These are phyloP conservation scores for Trypanosoma cruzi DNA, from an alignment of 208 protist genomes.

Conservation along the genomic window DNA sequence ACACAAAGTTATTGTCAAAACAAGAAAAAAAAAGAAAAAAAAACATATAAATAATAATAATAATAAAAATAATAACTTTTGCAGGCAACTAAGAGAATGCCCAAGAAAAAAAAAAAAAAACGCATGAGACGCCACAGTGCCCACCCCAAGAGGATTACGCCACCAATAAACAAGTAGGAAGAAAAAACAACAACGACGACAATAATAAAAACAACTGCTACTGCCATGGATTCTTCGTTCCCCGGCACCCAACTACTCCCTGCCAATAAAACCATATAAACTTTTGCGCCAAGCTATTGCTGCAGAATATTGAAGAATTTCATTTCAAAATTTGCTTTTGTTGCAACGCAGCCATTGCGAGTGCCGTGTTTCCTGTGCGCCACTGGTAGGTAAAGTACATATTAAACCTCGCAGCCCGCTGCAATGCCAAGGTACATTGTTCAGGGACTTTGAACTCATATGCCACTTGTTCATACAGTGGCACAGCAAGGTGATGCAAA, in stretches of 20 bases:
- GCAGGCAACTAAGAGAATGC: neutral
- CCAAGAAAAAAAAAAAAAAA: neutral
- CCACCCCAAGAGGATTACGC: neutral
- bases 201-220: too few relatives aligned
- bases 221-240: too few relatives aligned
- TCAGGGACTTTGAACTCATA: constrained; percentile 60
- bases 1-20: neutral
- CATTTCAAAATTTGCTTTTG: constrained; percentile 1
- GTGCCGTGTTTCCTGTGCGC: constrained; percentile 52
- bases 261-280: too few relatives aligned
- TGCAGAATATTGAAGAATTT: neutral
- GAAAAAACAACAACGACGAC: neutral
- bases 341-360: constrained; percentile 63
- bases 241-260: too few relatives aligned
- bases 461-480: constrained; percentile 81
- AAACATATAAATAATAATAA: neutral
- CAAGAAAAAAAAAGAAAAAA: neutral
- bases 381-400: constrained; percentile 83
- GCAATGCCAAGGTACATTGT: constrained; percentile 63
- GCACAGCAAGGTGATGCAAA: constrained; percentile 64
- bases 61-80: neutral
- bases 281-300: neutral
- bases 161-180: neutral
- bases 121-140: neutral
- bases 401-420: constrained; percentile 74